A percentile compares a stretch with the other conserved stretches of the same genome.
phyloP scores from a whole-genome alignment of 257 asterid genomes.

The Paraleonurus japonicus region DNA sequence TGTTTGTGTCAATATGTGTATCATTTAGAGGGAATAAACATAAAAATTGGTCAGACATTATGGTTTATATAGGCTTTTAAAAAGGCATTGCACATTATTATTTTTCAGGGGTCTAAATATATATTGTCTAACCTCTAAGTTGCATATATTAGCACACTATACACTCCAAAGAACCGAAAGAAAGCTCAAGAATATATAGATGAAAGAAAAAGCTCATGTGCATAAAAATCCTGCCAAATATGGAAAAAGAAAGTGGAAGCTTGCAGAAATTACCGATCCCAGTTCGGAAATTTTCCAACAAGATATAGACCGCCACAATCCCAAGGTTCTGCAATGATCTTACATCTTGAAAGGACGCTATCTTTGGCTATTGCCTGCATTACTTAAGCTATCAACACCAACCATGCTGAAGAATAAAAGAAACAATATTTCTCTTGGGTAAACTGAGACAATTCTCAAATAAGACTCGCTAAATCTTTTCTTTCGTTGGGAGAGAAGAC shows the following conservation, averaged over 20 bases:
- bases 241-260: not conserved
- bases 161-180: not conserved
- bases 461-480: not conserved
- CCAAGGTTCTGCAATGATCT: slow-evolving; percentile 97
- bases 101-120: slow-evolving; percentile 12
- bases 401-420: slow-evolving; percentile 5
- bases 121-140: slow-evolving; percentile 14
- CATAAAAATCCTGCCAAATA: slow-evolving; percentile 8
- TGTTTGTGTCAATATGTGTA: not conserved
- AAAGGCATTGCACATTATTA: not conserved
- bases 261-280: slow-evolving; percentile 75
- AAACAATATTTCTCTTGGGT: not conserved
- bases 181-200: not conserved
- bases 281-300: slow-evolving; percentile 94
- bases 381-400: slow-evolving; percentile 18
- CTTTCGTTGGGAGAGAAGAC: not conserved
- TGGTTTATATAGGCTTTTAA: slow-evolving; percentile 15
- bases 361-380: slow-evolving; percentile 95
- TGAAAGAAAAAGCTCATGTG: slow-evolving; percentile 4
- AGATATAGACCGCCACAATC: slow-evolving; percentile 98
- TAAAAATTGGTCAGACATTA: slow-evolving; percentile 6
- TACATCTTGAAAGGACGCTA: slow-evolving; percentile 79
- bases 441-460: slow-evolving; percentile 15
- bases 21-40: slow-evolving; percentile 3
- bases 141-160: slow-evolving; percentile 1